A percentile compares a stretch with the other conserved stretches of the same genome.
These are phyloP conservation scores for Porogramme epimiltina DNA, from an alignment of 1,284 basidiomycete genomes.

Conservation along the genomic window DNA sequence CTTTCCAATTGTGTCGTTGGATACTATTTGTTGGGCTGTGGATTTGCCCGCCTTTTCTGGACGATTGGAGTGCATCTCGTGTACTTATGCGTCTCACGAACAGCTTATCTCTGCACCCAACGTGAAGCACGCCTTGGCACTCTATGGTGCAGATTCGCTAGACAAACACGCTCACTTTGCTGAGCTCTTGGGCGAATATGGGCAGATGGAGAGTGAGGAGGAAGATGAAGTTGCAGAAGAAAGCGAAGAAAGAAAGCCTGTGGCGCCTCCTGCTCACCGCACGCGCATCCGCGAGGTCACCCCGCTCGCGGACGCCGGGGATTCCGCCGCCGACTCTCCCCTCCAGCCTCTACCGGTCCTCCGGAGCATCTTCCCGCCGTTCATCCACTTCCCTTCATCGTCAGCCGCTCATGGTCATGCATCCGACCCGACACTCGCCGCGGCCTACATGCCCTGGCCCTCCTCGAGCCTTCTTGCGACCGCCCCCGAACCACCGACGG, in stretches of 20 bases:
- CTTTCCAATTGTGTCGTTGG: too few relatives aligned
- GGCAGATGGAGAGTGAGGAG: conserved; percentile 21
- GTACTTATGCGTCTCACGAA: conserved; percentile 13
- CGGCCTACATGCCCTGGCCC: conserved; percentile 25
- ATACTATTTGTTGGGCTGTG: too few relatives aligned
- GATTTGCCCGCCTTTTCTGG: too few relatives aligned
- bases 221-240: background rate
- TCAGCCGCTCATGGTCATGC: background rate
- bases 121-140: conserved; percentile 46
- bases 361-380: conserved; percentile 29
- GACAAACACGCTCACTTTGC: conserved; percentile 39
- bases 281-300: too few relatives aligned
- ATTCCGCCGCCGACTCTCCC: background rate
- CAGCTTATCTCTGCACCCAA: conserved; percentile 40
- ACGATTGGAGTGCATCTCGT: too few relatives aligned
- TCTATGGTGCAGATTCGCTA: conserved; percentile 36
- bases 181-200: conserved; percentile 24
- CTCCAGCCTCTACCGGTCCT: conserved; percentile 14
- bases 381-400: conserved; percentile 23
- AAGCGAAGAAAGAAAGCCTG: too few relatives aligned
- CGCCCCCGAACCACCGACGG: conserved; percentile 11
- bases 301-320: too few relatives aligned
- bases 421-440: conserved; percentile 2
- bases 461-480: conserved; percentile 15
- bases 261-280: too few relatives aligned